Evolutionary conservation across 2,329 filamentous ascomycete genomes (phyloP).

Genomic region (Xylariaceae sp.): DNA sequence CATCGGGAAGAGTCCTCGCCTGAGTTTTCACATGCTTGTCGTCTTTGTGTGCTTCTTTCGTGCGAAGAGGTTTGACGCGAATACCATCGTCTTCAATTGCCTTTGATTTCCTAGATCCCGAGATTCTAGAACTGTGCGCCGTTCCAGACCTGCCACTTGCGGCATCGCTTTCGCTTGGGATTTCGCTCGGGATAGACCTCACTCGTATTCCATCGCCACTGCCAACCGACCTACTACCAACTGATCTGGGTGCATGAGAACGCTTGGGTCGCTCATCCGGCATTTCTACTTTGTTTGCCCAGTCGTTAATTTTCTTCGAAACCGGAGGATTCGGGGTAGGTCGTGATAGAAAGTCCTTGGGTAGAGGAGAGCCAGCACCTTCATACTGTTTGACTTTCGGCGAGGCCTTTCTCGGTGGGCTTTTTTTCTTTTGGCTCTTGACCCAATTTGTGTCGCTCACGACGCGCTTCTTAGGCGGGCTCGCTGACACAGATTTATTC

Average conservation of each 20-base stretch:
- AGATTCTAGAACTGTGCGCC: conserved; percentile 30
- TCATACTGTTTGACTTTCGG: conserved; percentile 44
- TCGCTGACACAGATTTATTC: conserved; percentile 52
- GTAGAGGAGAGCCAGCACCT: conserved; percentile 53
- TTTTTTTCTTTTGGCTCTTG: conserved; percentile 63
- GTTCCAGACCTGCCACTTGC: conserved; percentile 33
- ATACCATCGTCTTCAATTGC: conserved; percentile 41
- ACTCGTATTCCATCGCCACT: conserved; percentile 52
- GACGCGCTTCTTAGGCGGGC: conserved; percentile 86
- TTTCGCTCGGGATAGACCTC: conserved; percentile 34
- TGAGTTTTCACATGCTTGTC: conserved; percentile 39
- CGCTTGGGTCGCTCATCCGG: conserved; percentile 51
- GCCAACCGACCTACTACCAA: conserved; percentile 44
- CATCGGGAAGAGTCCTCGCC: conserved; percentile 39
- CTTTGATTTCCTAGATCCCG: conserved; percentile 32
- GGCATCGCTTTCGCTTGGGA: conserved; percentile 32
- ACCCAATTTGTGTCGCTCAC: conserved; percentile 93
- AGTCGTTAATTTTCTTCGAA: conserved; percentile 66
- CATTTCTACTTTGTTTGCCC: conserved; percentile 63
- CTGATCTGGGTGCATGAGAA: conserved; percentile 47
- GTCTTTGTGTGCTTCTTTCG: conserved; percentile 19
- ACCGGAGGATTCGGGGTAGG: conserved; percentile 62
- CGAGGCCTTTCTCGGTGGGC: conserved; percentile 51
- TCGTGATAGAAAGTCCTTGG: conserved; percentile 63
- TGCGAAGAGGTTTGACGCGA: conserved; percentile 36